Conservation (phyloP, 441 rosid species). For the Mallotus japonicus region DNA sequence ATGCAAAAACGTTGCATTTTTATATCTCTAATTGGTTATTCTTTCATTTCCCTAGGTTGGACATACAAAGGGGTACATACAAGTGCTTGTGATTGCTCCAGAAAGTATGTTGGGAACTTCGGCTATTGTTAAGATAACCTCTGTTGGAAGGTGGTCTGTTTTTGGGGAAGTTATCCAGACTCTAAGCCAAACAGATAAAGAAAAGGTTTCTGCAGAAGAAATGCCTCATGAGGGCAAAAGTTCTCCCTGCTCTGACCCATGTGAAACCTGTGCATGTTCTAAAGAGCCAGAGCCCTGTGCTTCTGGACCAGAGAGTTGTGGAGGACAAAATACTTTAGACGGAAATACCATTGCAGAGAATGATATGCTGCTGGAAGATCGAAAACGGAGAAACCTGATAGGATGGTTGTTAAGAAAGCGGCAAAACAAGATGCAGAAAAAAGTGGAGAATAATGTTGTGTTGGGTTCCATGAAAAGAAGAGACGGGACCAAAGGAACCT, state of each 20-base stretch:
- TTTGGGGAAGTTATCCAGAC: constrained; percentile 75
- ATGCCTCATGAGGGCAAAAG: constrained; percentile 27
- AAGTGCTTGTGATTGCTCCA: constrained; percentile 76
- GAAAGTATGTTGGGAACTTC: constrained; percentile 72
- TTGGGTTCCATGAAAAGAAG: constrained; percentile 32
- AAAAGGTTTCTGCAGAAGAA: constrained; percentile 24
- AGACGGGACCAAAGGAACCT: constrained; percentile 28
- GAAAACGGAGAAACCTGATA: constrained; percentile 30
- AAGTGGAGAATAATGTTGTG: constrained; percentile 25
- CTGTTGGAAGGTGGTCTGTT: constrained; percentile 94
- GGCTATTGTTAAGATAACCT: constrained; percentile 79
- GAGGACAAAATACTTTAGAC: constrained; percentile 34
- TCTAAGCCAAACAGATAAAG: constrained; percentile 31
- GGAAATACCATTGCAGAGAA: constrained; percentile 23
- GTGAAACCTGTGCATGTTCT: constrained; percentile 46
- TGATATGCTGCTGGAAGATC: constrained; percentile 30
- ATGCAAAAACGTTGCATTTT: neutral
- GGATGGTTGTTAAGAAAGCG: constrained; percentile 58
- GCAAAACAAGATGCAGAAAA: constrained; percentile 28
- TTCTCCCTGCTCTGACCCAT: constrained; percentile 32
- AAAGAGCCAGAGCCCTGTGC: constrained; percentile 39
- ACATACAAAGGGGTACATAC: constrained; percentile 85
- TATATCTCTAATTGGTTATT: neutral
- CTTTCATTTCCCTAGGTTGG: constrained; percentile 64
- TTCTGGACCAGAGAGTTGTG: constrained; percentile 52